These are phyloP conservation scores for Pseudogymnoascus sp. DNA, from an alignment of 2,329 filamentous ascomycete genomes.

Conservation along the genomic window DNA sequence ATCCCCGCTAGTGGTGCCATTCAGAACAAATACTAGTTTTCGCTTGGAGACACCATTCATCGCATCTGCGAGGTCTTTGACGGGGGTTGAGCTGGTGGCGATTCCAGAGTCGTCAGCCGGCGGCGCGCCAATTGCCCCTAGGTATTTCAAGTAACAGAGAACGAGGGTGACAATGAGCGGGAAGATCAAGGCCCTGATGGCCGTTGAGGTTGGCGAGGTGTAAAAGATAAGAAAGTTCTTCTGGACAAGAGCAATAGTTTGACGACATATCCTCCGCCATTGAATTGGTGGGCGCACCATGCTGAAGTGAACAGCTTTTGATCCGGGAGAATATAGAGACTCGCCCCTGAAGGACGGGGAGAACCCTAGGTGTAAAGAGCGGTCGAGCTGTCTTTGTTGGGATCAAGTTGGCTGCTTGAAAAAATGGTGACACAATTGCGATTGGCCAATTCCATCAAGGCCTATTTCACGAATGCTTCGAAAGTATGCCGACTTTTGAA, in stretches of 20 bases:
- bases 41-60: slow-evolving; percentile 13
- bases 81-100: slow-evolving; percentile 15
- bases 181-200: slow-evolving; percentile 21
- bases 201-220: slow-evolving; percentile 19
- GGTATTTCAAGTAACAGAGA: slow-evolving; percentile 19
- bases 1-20: slow-evolving; percentile 17
- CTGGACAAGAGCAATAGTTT: slow-evolving; percentile 21
- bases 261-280: slow-evolving; percentile 20
- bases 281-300: slow-evolving; percentile 8
- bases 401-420: background rate
- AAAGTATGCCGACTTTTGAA: background rate
- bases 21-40: slow-evolving; percentile 23
- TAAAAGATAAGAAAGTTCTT: slow-evolving; percentile 25
- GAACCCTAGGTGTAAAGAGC: background rate
- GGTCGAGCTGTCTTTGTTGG: background rate
- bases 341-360: background rate
- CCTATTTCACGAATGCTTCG: too few species aligned
- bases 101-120: slow-evolving; percentile 16
- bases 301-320: background rate
- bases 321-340: background rate
- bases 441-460: background rate
- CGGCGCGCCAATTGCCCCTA: background rate
- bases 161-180: slow-evolving; percentile 21
- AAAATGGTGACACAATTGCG: background rate
- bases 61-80: slow-evolving; percentile 18